Evolutionary conservation across 495 filamentous ascomycete genomes (phyloP), one percentile per base, ranked within the genome.

Genomic region (Aspergillus olivimuriae): DNA sequence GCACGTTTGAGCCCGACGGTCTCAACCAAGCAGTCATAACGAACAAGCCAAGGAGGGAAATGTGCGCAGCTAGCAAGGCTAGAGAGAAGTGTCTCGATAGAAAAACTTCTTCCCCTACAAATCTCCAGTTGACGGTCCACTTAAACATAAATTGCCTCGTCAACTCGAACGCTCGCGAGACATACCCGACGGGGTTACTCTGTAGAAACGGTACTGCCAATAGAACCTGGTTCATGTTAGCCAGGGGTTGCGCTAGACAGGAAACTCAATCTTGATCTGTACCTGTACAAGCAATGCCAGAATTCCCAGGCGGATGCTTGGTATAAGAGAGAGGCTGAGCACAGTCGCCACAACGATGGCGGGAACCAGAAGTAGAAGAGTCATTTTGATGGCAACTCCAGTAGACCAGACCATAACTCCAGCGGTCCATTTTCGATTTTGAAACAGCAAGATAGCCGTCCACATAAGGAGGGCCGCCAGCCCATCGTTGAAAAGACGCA

Each of bases 101-200:
- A 51, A 98, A 98, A 1, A 61, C 61, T 16, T 88, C 80, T 57
- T 96, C 88, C 10, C 82, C 80, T 4, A 96, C 62, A 52, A 98
- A 96, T 34, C 91, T 78, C 91, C 91, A 98, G 62, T 98, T 98
- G 44, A 98, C 92, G 0, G 92, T 97, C 92, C 92, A 97, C 60
- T 94, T 90, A 72, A 88, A 96, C 49, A 95, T 72, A 60, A 98
- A 98, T 51, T 82, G 77, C 34, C 92, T 74, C 20, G 86, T 85
- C 20, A 98, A 70, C 67, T 98, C 89, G 52, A 98, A 98, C 0
- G 92, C 89, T 38, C 84, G 70, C 22, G 74, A 72, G 4, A 89
- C 48, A 52, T 98, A 98, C 9, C 86, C 86, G 34, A 54, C 60
- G 12, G 82, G 64, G 52, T 87, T 84, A 23, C 61, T 60, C 6